Evolutionary conservation across 345 rosid species (phyloP), one percentile per base, ranked within the genome.

Genomic region (Salix exigua): DNA sequence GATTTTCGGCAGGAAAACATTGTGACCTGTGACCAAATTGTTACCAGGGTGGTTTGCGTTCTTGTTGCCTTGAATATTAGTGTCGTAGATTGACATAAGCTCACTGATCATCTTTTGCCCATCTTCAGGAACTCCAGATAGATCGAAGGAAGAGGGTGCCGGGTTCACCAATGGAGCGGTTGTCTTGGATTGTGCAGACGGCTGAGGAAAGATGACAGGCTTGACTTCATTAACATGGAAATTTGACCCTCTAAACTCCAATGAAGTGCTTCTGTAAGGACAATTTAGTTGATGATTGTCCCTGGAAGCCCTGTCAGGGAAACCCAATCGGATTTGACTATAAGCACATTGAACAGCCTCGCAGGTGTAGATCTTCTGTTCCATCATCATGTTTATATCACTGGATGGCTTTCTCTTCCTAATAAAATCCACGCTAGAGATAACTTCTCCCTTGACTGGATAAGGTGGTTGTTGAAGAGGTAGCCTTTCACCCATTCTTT

Each of bases 101-200:
- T 96, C 95, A 1, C 83, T 86, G 78, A 96, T 96, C 89, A 84
- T 88, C 82, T 90, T 93, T 74, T 89, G 98, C 26, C 98, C 99
- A 72, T 96, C 99, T 82, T 92, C 98, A 38, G 99, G 97, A 75
- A 96, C 93, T 62, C 96, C 89, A 0, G 98, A 80, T 55, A 93
- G 87, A 83, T 93, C 92, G 7, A 93, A 83, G 21, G 88, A 71
- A 17, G 88, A 80, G 12, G 86, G 66, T 2, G 79, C 84, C 0
- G 92, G 62, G 77, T 83, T 86, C 33, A 82, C 68, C 1, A 76
- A 7, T 19, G 78, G 73, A 51, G 78, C 75, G 64, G 85, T 79
- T 50, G 86, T 87, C 82, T 87, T 88, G 68, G 93, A 71, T 81
- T 85, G 97, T 44, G 80, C 73, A 72, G 83, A 85, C 21, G 82